phyloP scores from a whole-genome alignment of 2,329 filamentous ascomycete species.

The Colletotrichum theobromicola region DNA sequence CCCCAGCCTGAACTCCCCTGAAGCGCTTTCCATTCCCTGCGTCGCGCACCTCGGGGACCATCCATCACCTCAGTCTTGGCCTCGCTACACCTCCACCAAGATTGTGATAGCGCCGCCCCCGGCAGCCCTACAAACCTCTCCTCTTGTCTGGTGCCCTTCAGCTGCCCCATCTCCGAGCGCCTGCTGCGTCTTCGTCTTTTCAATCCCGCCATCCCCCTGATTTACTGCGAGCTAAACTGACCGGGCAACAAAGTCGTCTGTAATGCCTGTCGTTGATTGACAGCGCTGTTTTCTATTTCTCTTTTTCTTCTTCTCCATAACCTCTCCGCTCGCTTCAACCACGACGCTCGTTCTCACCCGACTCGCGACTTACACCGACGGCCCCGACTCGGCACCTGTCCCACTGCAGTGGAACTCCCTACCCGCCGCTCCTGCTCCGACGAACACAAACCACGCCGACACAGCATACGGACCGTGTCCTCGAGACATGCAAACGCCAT shows the following conservation, averaged over 20 bases:
- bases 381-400: background rate
- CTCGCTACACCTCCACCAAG: background rate
- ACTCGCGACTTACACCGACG: background rate
- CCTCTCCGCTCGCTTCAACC: background rate
- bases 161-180: constrained; percentile 1
- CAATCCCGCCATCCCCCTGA: background rate
- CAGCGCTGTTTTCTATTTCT: background rate
- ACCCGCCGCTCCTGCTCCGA: background rate
- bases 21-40: background rate
- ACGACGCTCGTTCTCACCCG: background rate
- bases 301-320: background rate
- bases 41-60: background rate
- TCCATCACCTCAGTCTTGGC: background rate
- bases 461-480: background rate
- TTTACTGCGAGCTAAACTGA: background rate
- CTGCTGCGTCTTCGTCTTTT: background rate
- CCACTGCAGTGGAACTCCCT: background rate
- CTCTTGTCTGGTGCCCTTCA: background rate
- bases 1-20: background rate
- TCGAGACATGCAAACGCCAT: constrained; percentile 14
- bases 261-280: constrained; percentile 1
- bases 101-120: background rate
- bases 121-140: constrained; percentile 11
- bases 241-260: background rate
- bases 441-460: background rate